These are phyloP conservation scores for Apiotrichum domesticum DNA, from an alignment of 1,284 basidiomycete genomes.

Conservation along the genomic window DNA sequence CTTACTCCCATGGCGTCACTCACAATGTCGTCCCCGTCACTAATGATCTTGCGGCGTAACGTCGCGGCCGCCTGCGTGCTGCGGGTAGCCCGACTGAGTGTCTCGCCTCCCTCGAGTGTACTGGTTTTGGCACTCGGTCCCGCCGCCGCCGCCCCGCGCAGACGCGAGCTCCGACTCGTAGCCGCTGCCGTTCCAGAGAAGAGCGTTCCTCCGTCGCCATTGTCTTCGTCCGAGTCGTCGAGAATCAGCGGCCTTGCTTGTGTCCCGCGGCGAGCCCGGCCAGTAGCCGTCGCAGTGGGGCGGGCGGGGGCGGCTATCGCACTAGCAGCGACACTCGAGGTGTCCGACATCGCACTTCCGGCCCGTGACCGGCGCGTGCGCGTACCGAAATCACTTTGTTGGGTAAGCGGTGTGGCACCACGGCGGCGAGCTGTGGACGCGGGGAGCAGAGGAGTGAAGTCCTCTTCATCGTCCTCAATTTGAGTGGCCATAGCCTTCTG, in stretches of 20 bases:
- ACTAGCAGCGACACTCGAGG: conserved; percentile 15
- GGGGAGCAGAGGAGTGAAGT: conserved; percentile 13
- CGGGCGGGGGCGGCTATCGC: conserved; percentile 1
- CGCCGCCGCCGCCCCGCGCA: background rate
- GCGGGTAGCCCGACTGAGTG: background rate
- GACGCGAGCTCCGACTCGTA: background rate
- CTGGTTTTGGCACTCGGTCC: background rate
- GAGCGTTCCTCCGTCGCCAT: background rate
- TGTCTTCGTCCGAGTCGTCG: conserved; percentile 27
- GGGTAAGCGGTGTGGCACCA: conserved; percentile 9
- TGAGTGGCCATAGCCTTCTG: conserved; percentile 16
- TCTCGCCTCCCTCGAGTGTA: background rate
- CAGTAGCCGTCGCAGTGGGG: conserved; percentile 1
- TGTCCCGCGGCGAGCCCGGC: conserved; percentile 1
- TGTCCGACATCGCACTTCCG: conserved; percentile 25
- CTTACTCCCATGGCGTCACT: conserved; percentile 14
- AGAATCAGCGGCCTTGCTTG: conserved; percentile 10
- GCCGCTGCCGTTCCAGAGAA: conserved; percentile 3
- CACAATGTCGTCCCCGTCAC: conserved; percentile 22
- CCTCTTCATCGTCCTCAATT: conserved; percentile 21
- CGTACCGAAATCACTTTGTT: background rate
- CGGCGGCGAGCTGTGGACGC: conserved; percentile 6
- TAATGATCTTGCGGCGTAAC: conserved; percentile 10
- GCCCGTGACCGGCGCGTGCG: conserved; percentile 21
- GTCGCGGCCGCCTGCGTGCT: background rate